phyloP scores from a whole-genome alignment of 73 alveolate species.

The Paramecium caudatum region DNA sequence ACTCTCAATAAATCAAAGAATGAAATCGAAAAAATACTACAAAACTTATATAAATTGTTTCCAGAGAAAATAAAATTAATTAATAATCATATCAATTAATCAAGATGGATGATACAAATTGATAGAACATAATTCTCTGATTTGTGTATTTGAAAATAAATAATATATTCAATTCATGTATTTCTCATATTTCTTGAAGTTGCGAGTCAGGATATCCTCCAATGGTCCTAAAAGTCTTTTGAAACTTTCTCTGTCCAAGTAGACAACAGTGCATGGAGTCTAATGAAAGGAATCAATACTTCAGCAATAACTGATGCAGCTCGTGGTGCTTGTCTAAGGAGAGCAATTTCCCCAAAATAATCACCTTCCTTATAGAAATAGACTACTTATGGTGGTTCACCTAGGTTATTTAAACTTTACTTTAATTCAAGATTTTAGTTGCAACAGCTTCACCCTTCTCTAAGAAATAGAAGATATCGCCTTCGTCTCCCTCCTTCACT shows the following conservation, averaged over 20 bases:
- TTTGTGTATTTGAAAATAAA: too few relatives aligned
- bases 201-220: constrained; percentile 84
- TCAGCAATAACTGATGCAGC: constrained; percentile 94
- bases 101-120: constrained; percentile 6
- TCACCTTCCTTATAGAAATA: constrained; percentile 91
- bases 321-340: constrained; percentile 94
- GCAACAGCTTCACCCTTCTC: constrained; percentile 87
- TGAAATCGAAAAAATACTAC: background rate
- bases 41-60: background rate
- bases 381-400: constrained; percentile 86
- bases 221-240: constrained; percentile 90
- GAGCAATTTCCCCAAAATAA: constrained; percentile 98
- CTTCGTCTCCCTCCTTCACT: constrained; percentile 81
- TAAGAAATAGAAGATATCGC: constrained; percentile 84
- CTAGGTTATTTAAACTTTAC: background rate
- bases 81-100: background rate
- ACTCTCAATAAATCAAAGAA: background rate
- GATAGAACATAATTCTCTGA: constrained; percentile 38
- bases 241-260: constrained; percentile 82
- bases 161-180: constrained; percentile 80
- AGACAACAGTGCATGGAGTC: constrained; percentile 79
- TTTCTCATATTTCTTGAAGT: constrained; percentile 82
- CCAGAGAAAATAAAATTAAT: constrained; percentile 1
- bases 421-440: constrained; percentile 77
- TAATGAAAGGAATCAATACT: background rate